Conservation (phyloP, 768 basidiomycete genomes). For the Phallus indusiatus region DNA sequence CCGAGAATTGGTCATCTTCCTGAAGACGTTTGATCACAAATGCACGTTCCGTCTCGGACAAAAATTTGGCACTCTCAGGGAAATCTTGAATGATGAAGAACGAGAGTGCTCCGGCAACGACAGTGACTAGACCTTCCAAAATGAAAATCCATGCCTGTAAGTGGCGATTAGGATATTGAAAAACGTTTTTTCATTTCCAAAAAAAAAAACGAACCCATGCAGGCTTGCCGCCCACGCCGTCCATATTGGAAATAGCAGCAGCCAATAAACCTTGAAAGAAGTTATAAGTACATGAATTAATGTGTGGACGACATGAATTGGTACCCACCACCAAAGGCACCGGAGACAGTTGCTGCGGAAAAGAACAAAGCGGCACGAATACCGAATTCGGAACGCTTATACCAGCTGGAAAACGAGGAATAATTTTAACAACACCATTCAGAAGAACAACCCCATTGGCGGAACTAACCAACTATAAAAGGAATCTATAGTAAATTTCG, state of each 20-base stretch:
- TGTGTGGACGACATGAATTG: background rate
- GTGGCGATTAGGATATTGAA: background rate
- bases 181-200: background rate
- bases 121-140: conserved; percentile 61
- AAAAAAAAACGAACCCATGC: conserved; percentile 28
- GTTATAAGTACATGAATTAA: background rate
- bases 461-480: background rate
- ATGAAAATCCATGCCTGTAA: conserved; percentile 60
- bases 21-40: conserved; percentile 58
- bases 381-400: conserved; percentile 70
- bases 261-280: conserved; percentile 40
- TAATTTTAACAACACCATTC: background rate
- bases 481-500: background rate
- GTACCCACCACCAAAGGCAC: conserved; percentile 43
- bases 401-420: conserved; percentile 32
- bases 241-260: conserved; percentile 63
- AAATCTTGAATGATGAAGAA: conserved; percentile 75
- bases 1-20: conserved; percentile 56
- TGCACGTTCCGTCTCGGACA: conserved; percentile 54
- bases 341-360: conserved; percentile 69
- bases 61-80: conserved; percentile 64
- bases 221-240: conserved; percentile 52
- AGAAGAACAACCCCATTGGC: background rate
- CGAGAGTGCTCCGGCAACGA: conserved; percentile 46
- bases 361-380: conserved; percentile 55